phyloP scores from a whole-genome alignment of 768 basidiomycete genomes.

The Trametes meyenii region DNA sequence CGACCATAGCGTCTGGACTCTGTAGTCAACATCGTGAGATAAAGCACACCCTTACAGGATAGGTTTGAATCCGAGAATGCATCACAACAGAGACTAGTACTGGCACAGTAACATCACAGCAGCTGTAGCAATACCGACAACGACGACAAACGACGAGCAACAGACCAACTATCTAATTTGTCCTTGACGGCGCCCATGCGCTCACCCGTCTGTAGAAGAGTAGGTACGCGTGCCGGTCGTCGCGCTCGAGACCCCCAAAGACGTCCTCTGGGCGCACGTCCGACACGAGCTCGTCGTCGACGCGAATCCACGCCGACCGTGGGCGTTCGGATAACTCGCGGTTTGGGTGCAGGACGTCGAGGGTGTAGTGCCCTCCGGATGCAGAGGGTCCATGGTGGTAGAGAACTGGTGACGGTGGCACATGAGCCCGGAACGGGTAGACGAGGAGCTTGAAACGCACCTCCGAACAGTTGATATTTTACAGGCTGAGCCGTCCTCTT shows the following conservation, averaged over 20 bases:
- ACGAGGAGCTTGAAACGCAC: conserved; percentile 42
- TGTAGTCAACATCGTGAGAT: no score
- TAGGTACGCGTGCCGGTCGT: conserved; percentile 82
- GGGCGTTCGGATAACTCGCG: conserved; percentile 48
- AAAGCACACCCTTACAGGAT: no score
- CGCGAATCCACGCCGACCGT: conserved; percentile 83
- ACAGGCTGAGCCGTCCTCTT: conserved; percentile 48
- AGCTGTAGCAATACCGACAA: conserved; percentile 20
- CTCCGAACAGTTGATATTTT: conserved; percentile 83
- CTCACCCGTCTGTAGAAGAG: conserved; percentile 78
- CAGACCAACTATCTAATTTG: conserved; percentile 11
- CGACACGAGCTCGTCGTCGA: conserved; percentile 90
- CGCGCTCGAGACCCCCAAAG: conserved; percentile 52
- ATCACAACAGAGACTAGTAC: conserved; percentile 21
- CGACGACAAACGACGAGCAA: conserved; percentile 6
- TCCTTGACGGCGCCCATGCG: conserved; percentile 25
- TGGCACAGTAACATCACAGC: conserved; percentile 24
- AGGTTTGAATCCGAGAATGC: conserved; percentile 2
- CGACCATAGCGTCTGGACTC: neutral
- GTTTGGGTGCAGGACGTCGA: conserved; percentile 81
- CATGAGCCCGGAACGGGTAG: neutral
- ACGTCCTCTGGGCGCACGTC: conserved; percentile 76
- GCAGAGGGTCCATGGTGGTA: conserved; percentile 95
- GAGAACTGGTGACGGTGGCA: conserved; percentile 51
- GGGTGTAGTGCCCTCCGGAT: conserved; percentile 93